Evolutionary conservation across 257 asterid species (phyloP).

Genomic region (Catharanthus roseus): DNA sequence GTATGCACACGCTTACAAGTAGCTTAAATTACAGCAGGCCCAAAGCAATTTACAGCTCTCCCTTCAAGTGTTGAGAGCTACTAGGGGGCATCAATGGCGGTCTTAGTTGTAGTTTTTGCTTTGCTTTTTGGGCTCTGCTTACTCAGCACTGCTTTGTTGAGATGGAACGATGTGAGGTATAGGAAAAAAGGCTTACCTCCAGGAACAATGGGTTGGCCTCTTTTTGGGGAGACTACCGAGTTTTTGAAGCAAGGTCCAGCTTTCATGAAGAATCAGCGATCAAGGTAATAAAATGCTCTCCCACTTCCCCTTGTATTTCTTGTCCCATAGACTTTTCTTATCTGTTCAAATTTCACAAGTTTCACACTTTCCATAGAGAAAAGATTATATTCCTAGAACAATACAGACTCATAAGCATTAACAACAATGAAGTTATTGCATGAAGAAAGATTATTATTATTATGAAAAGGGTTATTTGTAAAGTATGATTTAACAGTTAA

Average conservation of each 20-base stretch:
- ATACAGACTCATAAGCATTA: no score
- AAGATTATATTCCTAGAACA: no score
- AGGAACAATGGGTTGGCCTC: conserved; percentile 99
- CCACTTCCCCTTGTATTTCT: conserved; percentile 5
- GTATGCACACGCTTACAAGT: conserved; percentile 58
- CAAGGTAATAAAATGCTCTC: conserved; percentile 58
- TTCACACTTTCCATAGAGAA: neutral
- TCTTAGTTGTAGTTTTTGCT: conserved; percentile 45
- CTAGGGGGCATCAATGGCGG: conserved; percentile 62
- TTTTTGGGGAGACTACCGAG: conserved; percentile 95
- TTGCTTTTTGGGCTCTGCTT: conserved; percentile 60
- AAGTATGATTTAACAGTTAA: conserved; percentile 1
- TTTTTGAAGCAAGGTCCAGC: conserved; percentile 89
- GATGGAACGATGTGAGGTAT: conserved; percentile 85
- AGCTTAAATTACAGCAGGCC: conserved; percentile 47
- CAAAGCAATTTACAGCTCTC: conserved; percentile 41
- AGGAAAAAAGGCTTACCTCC: conserved; percentile 82
- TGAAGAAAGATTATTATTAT: neutral
- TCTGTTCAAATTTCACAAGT: neutral
- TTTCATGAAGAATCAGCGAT: conserved; percentile 88
- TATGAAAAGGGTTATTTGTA: neutral
- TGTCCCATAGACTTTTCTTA: neutral
- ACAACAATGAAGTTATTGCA: no score
- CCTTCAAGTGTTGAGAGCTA: conserved; percentile 37
- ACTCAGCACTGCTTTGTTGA: conserved; percentile 58